Conservation (phyloP, 1,284 basidiomycete species). For the Lentinus polychrous region DNA sequence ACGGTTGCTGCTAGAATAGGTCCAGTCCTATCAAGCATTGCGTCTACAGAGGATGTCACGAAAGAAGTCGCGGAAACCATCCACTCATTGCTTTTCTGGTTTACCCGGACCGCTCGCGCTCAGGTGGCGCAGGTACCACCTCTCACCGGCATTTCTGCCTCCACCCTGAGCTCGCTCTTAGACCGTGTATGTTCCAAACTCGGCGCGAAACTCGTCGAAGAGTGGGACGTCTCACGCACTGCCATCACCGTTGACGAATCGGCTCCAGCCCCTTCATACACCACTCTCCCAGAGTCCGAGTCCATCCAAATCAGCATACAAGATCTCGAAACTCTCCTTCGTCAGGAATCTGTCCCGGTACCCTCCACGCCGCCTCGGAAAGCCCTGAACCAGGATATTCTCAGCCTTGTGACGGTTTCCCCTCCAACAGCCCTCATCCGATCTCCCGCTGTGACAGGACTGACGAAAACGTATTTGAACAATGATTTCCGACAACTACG, state of each 20-base stretch:
- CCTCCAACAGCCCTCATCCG: slow-evolving; percentile 65
- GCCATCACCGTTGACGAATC: slow-evolving; percentile 16
- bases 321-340: slow-evolving; percentile 24
- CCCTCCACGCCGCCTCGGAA: slow-evolving; percentile 45
- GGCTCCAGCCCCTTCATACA: slow-evolving; percentile 3
- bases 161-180: slow-evolving; percentile 20
- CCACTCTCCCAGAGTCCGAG: slow-evolving; percentile 17
- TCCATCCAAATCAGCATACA: slow-evolving; percentile 20
- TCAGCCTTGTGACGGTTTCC: slow-evolving; percentile 48
- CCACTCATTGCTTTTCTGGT: slow-evolving; percentile 42
- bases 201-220: slow-evolving; percentile 3
- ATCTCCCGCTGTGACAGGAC: slow-evolving; percentile 66
- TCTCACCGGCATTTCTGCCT: slow-evolving; percentile 34
- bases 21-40: slow-evolving; percentile 25
- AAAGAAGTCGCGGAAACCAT: slow-evolving; percentile 27
- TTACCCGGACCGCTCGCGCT: slow-evolving; percentile 28
- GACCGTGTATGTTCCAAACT: slow-evolving; percentile 7
- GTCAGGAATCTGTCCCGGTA: slow-evolving; percentile 13
- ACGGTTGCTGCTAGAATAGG: slow-evolving; percentile 30
- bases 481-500: slow-evolving; percentile 74
- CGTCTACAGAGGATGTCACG: no score
- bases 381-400: slow-evolving; percentile 43
- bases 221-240: slow-evolving; percentile 17
- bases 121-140: slow-evolving; percentile 24
- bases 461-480: slow-evolving; percentile 71